Percentiles rank a stretch among this genome's conserved stretches.
phyloP scores from a whole-genome alignment of 2,329 filamentous ascomycete genomes.

The Talaromyces sp. region DNA sequence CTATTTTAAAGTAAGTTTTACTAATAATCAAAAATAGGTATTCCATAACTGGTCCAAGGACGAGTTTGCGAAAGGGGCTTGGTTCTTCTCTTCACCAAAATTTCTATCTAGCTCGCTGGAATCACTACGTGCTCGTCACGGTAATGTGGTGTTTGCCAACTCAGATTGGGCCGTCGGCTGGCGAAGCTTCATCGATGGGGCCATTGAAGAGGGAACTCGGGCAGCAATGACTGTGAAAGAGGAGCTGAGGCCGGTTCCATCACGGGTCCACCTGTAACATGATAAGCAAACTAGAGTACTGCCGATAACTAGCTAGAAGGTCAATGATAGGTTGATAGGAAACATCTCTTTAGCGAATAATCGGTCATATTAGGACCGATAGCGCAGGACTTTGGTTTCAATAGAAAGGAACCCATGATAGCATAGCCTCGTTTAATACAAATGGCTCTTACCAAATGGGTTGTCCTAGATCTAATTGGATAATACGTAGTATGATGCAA shows the following conservation, averaged over 20 bases:
- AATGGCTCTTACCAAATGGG: too few relatives aligned
- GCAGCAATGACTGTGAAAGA: slow-evolving; percentile 36
- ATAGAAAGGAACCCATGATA: too few relatives aligned
- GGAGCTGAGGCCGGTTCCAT: slow-evolving; percentile 12
- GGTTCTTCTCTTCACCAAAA: slow-evolving; percentile 45
- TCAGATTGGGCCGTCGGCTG: slow-evolving; percentile 55
- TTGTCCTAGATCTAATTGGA: too few relatives aligned
- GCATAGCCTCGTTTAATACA: too few relatives aligned
- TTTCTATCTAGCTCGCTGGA: slow-evolving; percentile 44
- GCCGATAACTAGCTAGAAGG: too few relatives aligned
- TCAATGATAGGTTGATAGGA: too few relatives aligned
- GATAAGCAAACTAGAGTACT: too few relatives aligned
- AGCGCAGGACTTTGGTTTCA: too few relatives aligned
- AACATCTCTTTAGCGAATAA: too few relatives aligned
- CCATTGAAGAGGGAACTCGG: slow-evolving; percentile 51
- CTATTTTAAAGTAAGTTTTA: neutral
- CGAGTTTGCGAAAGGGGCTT: slow-evolving; percentile 51
- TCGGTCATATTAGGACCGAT: too few relatives aligned
- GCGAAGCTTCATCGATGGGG: slow-evolving; percentile 56
- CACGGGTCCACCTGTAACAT: slow-evolving; percentile 5
- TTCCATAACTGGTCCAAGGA: slow-evolving; percentile 56
- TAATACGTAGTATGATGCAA: too few relatives aligned
- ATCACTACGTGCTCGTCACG: slow-evolving; percentile 46
- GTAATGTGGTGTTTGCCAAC: slow-evolving; percentile 51
- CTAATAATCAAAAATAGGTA: slow-evolving; percentile 27